A percentile compares a stretch with the other conserved stretches of the same genome.
Conservation (phyloP, 352 stramenopile genomes). For the Phytophthora crassamura region DNA sequence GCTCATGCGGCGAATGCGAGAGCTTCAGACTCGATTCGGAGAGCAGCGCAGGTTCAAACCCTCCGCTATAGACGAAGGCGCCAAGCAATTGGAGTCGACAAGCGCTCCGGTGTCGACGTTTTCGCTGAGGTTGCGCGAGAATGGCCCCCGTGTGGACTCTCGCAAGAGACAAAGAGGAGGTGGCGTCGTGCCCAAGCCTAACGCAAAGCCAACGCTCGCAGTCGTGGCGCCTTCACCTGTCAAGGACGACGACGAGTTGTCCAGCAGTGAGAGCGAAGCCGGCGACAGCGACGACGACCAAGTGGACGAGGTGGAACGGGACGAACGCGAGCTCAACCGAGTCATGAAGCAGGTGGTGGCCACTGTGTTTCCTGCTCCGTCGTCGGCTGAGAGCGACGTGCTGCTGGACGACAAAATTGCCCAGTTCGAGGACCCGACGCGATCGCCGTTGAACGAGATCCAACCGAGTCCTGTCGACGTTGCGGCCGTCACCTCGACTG, state of each 20-base stretch:
- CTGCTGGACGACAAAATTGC: slow-evolving; percentile 53
- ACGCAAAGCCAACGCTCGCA: neutral
- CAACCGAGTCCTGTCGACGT: slow-evolving; percentile 9
- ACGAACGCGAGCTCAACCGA: slow-evolving; percentile 59
- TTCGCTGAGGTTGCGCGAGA: slow-evolving; percentile 47
- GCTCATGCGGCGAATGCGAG: slow-evolving; percentile 51
- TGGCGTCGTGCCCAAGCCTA: neutral
- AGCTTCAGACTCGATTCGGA: slow-evolving; percentile 52
- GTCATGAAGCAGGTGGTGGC: slow-evolving; percentile 59
- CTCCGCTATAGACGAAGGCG: neutral
- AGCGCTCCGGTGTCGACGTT: slow-evolving; percentile 41
- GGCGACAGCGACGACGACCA: slow-evolving; percentile 39
- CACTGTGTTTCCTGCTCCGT: slow-evolving; percentile 50
- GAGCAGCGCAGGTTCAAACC: slow-evolving; percentile 24
- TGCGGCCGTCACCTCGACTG: neutral
- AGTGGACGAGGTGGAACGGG: slow-evolving; percentile 46
- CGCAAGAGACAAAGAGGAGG: slow-evolving; percentile 12
- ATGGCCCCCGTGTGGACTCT: slow-evolving; percentile 11
- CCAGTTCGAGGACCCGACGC: slow-evolving; percentile 54
- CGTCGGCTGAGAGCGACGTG: slow-evolving; percentile 43
- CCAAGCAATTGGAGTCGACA: slow-evolving; percentile 16
- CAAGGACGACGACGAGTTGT: slow-evolving; percentile 60
- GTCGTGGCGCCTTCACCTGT: neutral
- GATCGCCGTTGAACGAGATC: slow-evolving; percentile 27
- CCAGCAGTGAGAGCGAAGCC: slow-evolving; percentile 53